Conservation (phyloP, 495 filamentous ascomycete species). For the Tirmania nivea region DNA sequence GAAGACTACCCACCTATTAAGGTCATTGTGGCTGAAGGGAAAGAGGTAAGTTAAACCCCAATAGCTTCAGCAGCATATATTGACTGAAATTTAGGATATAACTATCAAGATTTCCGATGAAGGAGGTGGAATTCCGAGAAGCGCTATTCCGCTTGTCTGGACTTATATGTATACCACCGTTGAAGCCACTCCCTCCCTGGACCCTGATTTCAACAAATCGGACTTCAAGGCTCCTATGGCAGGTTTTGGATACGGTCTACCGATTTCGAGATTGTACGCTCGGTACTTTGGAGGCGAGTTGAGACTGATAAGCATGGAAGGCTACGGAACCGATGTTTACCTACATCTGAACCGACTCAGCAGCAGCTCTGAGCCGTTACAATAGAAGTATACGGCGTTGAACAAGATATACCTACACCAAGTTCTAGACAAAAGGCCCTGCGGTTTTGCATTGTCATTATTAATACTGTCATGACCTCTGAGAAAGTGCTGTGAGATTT, state of each 20-base stretch:
- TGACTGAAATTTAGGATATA: slow-evolving; percentile 37
- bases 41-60: slow-evolving; percentile 29
- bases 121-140: slow-evolving; percentile 81
- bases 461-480: no score
- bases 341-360: slow-evolving; percentile 89
- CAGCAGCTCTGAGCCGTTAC: slow-evolving; percentile 84
- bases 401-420: no score
- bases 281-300: slow-evolving; percentile 93
- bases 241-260: slow-evolving; percentile 88
- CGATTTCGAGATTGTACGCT: slow-evolving; percentile 82
- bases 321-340: slow-evolving; percentile 96
- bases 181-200: slow-evolving; percentile 78
- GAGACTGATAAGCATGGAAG: slow-evolving; percentile 98
- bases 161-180: slow-evolving; percentile 99
- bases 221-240: slow-evolving; percentile 99
- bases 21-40: slow-evolving; percentile 88
- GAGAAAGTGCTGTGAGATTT: no score
- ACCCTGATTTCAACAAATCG: slow-evolving; percentile 96
- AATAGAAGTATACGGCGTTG: slow-evolving; percentile 36
- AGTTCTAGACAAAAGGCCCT: no score
- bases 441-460: no score
- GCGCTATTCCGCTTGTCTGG: slow-evolving; percentile 86
- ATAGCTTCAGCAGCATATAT: not conserved
- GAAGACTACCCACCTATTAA: slow-evolving; percentile 92
- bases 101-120: slow-evolving; percentile 96